These are phyloP conservation scores for Nitzschia sp. DNA, from an alignment of 108 stramenopile genomes.

Conservation along the genomic window DNA sequence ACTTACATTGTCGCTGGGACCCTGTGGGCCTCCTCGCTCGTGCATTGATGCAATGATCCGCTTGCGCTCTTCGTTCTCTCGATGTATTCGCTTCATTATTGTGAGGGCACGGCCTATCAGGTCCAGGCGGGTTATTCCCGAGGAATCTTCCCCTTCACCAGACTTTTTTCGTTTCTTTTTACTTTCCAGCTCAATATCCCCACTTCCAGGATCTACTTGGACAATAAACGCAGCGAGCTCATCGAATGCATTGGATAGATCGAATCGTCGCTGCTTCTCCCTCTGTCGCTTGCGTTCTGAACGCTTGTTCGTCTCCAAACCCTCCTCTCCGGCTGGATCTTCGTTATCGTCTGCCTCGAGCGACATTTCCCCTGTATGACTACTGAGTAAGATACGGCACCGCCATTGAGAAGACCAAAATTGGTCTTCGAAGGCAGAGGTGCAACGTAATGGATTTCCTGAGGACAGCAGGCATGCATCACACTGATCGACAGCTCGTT, in stretches of 20 bases:
- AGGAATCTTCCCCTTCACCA: constrained; percentile 32
- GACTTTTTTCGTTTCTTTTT: constrained; percentile 33
- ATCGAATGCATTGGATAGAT: constrained; percentile 75
- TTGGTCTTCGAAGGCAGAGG: no score
- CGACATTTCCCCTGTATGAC: constrained; percentile 7
- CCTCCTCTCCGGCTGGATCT: constrained; percentile 4
- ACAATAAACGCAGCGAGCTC: constrained; percentile 64
- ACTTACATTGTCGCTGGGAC: constrained; percentile 37
- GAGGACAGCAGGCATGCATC: no score
- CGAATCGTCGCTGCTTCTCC: constrained; percentile 77
- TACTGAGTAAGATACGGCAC: background rate
- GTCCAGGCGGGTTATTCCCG: constrained; percentile 46
- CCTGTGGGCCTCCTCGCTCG: constrained; percentile 18
- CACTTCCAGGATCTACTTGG: constrained; percentile 56
- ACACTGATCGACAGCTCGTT: no score
- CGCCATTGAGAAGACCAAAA: background rate
- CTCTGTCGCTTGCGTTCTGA: constrained; percentile 81
- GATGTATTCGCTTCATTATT: constrained; percentile 39
- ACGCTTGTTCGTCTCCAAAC: constrained; percentile 23
- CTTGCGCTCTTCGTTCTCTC: constrained; percentile 48
- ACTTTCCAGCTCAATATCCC: constrained; percentile 18
- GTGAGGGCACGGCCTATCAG: constrained; percentile 38
- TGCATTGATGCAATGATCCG: constrained; percentile 20
- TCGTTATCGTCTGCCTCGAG: constrained; percentile 15
- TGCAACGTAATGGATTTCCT: no score